phyloP scores from a whole-genome alignment of 345 rosid genomes.

The Lepidium aucheri region DNA sequence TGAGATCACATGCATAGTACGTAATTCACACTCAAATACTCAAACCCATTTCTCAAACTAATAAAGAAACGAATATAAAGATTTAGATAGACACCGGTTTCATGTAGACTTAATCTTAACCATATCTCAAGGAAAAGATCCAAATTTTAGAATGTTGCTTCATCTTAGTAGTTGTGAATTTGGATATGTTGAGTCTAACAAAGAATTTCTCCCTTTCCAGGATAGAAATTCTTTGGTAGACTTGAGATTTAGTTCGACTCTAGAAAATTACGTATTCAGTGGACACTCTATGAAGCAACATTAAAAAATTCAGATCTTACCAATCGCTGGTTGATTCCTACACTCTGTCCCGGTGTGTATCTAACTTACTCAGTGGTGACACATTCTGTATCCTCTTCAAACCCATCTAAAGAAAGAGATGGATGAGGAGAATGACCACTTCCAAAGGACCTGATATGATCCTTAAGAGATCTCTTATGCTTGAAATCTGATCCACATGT shows the following conservation, averaged over 20 bases:
- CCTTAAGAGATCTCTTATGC: constrained; percentile 94
- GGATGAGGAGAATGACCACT: constrained; percentile 58
- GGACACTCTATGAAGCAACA: no score
- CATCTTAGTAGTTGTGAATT: background rate
- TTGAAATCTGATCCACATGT: constrained; percentile 91
- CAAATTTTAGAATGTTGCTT: constrained; percentile 28
- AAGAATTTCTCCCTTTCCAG: constrained; percentile 27
- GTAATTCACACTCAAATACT: constrained; percentile 14
- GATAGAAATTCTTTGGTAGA: constrained; percentile 29
- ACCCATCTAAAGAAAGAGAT: constrained; percentile 11
- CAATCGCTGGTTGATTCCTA: background rate
- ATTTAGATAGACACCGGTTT: background rate
- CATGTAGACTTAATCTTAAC: background rate
- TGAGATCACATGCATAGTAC: background rate
- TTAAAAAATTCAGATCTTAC: constrained; percentile 25
- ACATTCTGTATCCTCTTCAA: constrained; percentile 29
- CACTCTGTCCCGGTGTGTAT: background rate
- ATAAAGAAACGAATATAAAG: background rate
- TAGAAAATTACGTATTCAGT: no score
- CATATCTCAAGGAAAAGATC: constrained; percentile 5
- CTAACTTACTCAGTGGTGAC: constrained; percentile 24
- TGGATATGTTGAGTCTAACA: constrained; percentile 24
- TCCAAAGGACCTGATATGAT: constrained; percentile 83
- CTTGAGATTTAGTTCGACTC: no score
- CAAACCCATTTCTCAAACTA: background rate